Percentiles rank a stretch among this genome's conserved stretches.
phyloP scores from a whole-genome alignment of 257 asterid species.

The Scutellaria baicalensis region DNA sequence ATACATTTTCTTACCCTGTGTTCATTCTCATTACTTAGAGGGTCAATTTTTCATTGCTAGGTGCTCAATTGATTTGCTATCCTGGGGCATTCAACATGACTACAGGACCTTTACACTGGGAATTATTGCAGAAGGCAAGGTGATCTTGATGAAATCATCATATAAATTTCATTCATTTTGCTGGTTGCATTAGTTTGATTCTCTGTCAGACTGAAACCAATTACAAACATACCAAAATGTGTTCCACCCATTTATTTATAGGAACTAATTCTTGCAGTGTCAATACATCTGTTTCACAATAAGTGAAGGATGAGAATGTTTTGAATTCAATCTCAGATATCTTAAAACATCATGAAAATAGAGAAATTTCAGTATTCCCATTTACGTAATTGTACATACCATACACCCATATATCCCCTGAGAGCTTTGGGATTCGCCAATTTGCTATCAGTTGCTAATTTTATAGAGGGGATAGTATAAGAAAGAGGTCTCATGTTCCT shows the following conservation, averaged over 20 bases:
- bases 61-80: conserved; percentile 89
- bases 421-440: not conserved
- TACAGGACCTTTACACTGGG: conserved; percentile 97
- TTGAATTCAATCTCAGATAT: not conserved
- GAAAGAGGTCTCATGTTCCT: not conserved
- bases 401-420: not conserved
- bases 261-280: not conserved
- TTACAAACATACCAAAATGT: not conserved
- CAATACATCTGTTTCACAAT: not conserved
- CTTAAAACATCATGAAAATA: not conserved
- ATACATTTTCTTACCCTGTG: not conserved
- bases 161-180: not conserved
- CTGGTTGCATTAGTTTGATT: not conserved
- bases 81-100: conserved; percentile 99
- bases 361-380: not conserved
- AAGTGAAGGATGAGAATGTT: not conserved
- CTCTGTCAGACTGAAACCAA: not conserved
- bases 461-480: not conserved
- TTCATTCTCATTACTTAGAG: conserved; percentile 5
- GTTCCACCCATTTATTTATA: conserved; percentile 5
- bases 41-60: conserved; percentile 25
- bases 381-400: not conserved
- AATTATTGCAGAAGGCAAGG: conserved; percentile 86
- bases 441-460: not conserved
- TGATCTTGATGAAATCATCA: conserved; percentile 17